Conservation (phyloP, 2,329 filamentous ascomycete species). For the Nemania diffusa region DNA sequence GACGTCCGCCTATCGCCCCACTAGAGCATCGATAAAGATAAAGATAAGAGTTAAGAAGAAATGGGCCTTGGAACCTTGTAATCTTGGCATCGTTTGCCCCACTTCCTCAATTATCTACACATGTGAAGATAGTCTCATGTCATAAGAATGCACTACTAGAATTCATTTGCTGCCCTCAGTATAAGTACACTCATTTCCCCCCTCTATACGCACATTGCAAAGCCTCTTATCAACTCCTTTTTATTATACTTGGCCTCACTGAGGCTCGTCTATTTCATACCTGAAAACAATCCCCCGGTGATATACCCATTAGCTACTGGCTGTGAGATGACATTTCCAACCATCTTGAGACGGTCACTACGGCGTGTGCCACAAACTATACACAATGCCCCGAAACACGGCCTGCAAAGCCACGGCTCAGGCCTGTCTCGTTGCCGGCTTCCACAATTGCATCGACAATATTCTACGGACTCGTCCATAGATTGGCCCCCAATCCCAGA, state of each 20-base stretch:
- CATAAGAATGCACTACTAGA: background rate
- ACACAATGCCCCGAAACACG: background rate
- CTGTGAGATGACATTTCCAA: slow-evolving; percentile 5
- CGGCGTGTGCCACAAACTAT: slow-evolving; percentile 2
- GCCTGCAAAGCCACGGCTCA: background rate
- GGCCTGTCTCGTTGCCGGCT: background rate
- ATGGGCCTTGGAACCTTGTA: no score
- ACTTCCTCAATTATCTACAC: no score
- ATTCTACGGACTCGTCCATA: no score
- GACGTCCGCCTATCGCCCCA: slow-evolving; percentile 26
- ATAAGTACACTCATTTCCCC: background rate
- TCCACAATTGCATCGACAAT: background rate
- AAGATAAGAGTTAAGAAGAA: no score
- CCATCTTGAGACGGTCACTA: background rate
- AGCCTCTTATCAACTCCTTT: background rate
- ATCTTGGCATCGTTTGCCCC: no score
- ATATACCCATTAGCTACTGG: background rate
- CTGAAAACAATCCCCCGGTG: background rate
- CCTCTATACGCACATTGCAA: background rate
- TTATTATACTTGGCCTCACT: no score
- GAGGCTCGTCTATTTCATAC: no score
- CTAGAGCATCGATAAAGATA: slow-evolving; percentile 21
- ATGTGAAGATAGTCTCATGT: no score
- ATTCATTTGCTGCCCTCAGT: background rate
- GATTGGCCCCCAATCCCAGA: no score